Evolutionary conservation across 169 alveolate species (phyloP), one percentile per base, ranked within the genome.

Genomic region (Prorocentrum cordatum): DNA sequence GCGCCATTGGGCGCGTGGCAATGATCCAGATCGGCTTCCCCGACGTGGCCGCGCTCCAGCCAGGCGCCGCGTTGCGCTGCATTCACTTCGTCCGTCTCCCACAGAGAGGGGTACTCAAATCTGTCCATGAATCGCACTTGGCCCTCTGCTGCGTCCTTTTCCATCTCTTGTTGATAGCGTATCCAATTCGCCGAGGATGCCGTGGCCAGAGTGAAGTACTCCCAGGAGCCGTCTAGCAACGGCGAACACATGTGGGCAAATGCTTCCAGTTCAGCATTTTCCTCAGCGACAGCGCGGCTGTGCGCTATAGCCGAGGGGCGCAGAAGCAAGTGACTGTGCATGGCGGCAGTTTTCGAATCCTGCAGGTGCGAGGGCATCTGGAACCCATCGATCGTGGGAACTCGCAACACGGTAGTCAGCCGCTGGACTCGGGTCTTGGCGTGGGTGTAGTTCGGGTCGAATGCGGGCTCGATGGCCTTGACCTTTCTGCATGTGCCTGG

Each of bases 51-150:
- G n/a, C n/a, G n/a, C n/a, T n/a, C n/a, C n/a, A n/a, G n/a, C n/a
- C n/a, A n/a, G n/a, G n/a, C n/a, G n/a, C n/a, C n/a, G n/a, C n/a
- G n/a, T n/a, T n/a, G n/a, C n/a, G n/a, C n/a, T n/a, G n/a, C n/a
- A n/a, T n/a, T n/a, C 83, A 72, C 22, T 20, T 72, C 83, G 9
- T 27, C n/a, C 6, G 83, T 72, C 64, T 72, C 83, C 83, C 83
- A 72, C 22, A 72, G 68, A 29, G 54, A 29, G 1, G 85, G 85
- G 26, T 29, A 73, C 22, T 68, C 59, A 4, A 9, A 32, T 5
- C 68, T 18, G 1, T 14, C 24, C 6, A 67, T 67, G 20, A 47
- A 45, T 1, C 83, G 45, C 20, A n/a, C 2, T 22, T 67, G 18
- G 24, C 50, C 83, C 36, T 2, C 2, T 1, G n/a, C 20, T 2